Conservation (phyloP, 1,284 basidiomycete genomes). For the Fomitopsis palustris region DNA sequence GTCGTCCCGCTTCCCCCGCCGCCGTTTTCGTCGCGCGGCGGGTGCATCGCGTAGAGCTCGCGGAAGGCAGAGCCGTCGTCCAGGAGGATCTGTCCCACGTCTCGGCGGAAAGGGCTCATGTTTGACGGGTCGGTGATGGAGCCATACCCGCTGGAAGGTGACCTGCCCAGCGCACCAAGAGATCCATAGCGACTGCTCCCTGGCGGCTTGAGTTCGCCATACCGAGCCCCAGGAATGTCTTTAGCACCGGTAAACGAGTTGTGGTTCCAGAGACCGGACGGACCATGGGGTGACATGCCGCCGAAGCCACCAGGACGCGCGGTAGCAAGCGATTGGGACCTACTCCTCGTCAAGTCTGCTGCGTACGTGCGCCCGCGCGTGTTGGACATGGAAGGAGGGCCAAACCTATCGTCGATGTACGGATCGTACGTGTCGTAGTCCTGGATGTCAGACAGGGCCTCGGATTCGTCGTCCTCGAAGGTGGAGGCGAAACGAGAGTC, state of each 20-base stretch:
- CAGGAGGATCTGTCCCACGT: slow-evolving; percentile 71
- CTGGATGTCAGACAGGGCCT: slow-evolving; percentile 45
- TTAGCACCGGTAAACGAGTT: slow-evolving; percentile 42
- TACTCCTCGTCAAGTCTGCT: slow-evolving; percentile 61
- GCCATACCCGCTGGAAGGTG: slow-evolving; percentile 51
- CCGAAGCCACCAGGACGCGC: slow-evolving; percentile 48
- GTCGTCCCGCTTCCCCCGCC: slow-evolving; percentile 74
- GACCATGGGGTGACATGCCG: slow-evolving; percentile 31
- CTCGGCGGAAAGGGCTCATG: slow-evolving; percentile 77
- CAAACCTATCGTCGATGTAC: slow-evolving; percentile 48
- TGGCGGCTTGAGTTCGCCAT: slow-evolving; percentile 59
- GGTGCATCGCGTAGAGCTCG: slow-evolving; percentile 65
- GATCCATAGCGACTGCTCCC: slow-evolving; percentile 62
- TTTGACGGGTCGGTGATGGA: slow-evolving; percentile 63
- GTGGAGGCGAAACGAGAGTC: slow-evolving; percentile 61
- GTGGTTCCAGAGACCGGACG: slow-evolving; percentile 50
- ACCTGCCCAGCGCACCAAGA: slow-evolving; percentile 52
- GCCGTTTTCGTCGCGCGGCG: slow-evolving; percentile 56
- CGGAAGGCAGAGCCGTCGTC: slow-evolving; percentile 66
- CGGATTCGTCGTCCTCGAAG: slow-evolving; percentile 72
- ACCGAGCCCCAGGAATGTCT: slow-evolving; percentile 50
- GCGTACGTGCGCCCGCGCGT: slow-evolving; percentile 54
- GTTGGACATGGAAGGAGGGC: slow-evolving; percentile 31
- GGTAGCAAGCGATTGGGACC: slow-evolving; percentile 71
- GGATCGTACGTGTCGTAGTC: slow-evolving; percentile 24